These are phyloP conservation scores for Filobasidium uniguttulatum DNA, from an alignment of 1,284 basidiomycete species.

Conservation along the genomic window DNA sequence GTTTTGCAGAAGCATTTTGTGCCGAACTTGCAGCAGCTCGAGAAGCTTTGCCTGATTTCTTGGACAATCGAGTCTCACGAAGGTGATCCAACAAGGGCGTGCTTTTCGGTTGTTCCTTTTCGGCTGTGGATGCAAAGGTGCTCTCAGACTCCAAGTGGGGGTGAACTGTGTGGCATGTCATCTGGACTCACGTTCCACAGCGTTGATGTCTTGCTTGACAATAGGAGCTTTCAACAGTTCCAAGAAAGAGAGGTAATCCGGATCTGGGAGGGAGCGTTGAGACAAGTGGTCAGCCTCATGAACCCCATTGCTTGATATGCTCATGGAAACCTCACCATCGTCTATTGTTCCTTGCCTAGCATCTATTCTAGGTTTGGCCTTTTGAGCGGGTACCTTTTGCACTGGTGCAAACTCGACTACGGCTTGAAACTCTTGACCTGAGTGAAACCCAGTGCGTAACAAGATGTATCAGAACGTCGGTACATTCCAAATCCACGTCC, in stretches of 20 bases:
- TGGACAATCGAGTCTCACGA: conserved; percentile 57
- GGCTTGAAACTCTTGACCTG: conserved; percentile 74
- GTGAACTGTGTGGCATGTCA: conserved; percentile 49
- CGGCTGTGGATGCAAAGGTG: not conserved
- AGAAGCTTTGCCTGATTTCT: too few relatives aligned
- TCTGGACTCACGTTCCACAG: conserved; percentile 32
- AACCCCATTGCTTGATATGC: not conserved
- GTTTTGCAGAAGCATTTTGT: not conserved
- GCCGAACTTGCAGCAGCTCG: not conserved
- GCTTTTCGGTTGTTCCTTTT: conserved; percentile 54
- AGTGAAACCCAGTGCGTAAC: not conserved
- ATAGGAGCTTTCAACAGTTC: conserved; percentile 40
- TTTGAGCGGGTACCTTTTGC: conserved; percentile 56
- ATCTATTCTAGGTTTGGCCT: conserved; percentile 28
- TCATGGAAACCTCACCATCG: conserved; percentile 27
- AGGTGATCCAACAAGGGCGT: conserved; percentile 81
- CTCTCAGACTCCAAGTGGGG: conserved; percentile 46
- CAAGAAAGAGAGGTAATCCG: conserved; percentile 67
- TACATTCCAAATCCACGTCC: not conserved
- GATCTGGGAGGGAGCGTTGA: conserved; percentile 50
- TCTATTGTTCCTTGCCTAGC: conserved; percentile 33
- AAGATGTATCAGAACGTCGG: too few relatives aligned
- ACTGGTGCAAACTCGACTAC: conserved; percentile 89
- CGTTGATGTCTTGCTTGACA: conserved; percentile 17
- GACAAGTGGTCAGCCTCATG: too few relatives aligned